A percentile compares a stretch with the other conserved stretches of the same genome.
Conservation (phyloP, 352 stramenopile genomes). For the Phytophthora tubulina region DNA sequence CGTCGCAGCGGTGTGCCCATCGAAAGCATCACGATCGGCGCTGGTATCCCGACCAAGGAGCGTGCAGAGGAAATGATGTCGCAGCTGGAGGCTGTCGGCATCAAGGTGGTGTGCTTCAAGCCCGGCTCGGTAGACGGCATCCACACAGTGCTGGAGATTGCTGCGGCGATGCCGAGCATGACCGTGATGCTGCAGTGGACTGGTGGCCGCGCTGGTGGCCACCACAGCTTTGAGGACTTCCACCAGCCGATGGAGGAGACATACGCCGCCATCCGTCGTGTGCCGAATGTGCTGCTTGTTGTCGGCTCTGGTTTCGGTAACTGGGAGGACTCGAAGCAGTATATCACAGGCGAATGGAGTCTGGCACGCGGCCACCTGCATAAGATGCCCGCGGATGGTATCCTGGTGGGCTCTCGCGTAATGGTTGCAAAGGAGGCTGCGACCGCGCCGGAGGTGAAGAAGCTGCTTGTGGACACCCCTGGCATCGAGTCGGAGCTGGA, state of each 20-base stretch:
- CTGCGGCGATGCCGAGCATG: constrained; percentile 63
- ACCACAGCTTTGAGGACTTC: constrained; percentile 92
- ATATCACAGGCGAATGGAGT: constrained; percentile 90
- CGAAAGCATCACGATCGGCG: constrained; percentile 90
- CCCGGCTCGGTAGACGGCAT: constrained; percentile 85
- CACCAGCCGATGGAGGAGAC: constrained; percentile 77
- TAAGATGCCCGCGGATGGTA: constrained; percentile 87
- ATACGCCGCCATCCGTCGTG: constrained; percentile 81
- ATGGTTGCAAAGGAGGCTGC: constrained; percentile 91
- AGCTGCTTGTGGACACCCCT: constrained; percentile 82
- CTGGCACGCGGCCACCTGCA: constrained; percentile 51
- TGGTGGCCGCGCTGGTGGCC: constrained; percentile 81
- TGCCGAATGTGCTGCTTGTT: constrained; percentile 84
- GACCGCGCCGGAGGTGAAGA: constrained; percentile 84
- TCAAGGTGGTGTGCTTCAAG: constrained; percentile 89
- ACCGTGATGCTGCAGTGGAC: constrained; percentile 91
- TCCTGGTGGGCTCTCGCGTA: constrained; percentile 84
- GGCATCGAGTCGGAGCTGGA: constrained; percentile 77
- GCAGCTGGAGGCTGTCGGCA: constrained; percentile 69
- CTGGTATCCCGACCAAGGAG: constrained; percentile 83
- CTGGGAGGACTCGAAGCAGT: constrained; percentile 82
- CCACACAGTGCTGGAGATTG: constrained; percentile 81
- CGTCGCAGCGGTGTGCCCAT: constrained; percentile 83
- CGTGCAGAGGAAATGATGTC: constrained; percentile 83
- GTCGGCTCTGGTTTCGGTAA: constrained; percentile 90